phyloP scores from a whole-genome alignment of 495 filamentous ascomycete species.

The Aspergillus cristatus region DNA sequence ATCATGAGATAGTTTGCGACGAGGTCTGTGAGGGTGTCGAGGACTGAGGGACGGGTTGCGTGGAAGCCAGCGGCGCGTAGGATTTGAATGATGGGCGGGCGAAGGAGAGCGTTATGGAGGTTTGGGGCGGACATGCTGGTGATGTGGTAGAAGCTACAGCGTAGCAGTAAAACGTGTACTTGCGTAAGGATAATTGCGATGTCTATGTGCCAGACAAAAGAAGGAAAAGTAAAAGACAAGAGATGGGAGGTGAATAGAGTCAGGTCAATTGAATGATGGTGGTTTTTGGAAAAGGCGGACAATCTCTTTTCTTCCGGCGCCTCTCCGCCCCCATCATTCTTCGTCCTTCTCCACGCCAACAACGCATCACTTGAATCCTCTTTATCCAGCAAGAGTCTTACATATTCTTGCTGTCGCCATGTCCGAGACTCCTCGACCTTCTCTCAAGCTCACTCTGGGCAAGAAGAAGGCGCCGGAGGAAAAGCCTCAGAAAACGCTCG shows the following conservation, averaged over 20 bases:
- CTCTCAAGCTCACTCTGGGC: conserved; percentile 44
- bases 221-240: neutral
- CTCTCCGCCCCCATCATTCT: neutral
- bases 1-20: conserved; percentile 62
- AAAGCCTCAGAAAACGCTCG: conserved; percentile 15
- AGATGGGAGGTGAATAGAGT: neutral
- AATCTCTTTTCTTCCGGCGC: neutral
- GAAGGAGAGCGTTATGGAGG: conserved; percentile 68
- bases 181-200: no score
- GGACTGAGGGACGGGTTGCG: conserved; percentile 58
- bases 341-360: neutral
- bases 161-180: conserved; percentile 1
- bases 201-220: neutral
- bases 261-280: neutral
- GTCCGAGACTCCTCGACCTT: conserved; percentile 32
- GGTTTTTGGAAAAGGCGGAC: neutral
- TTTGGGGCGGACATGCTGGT: conserved; percentile 32
- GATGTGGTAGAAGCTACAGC: neutral
- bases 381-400: neutral
- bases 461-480: conserved; percentile 27
- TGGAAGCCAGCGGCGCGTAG: conserved; percentile 82
- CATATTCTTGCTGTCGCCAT: conserved; percentile 8
- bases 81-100: conserved; percentile 75
- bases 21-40: conserved; percentile 71
- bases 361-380: neutral